Evolutionary conservation across 768 basidiomycete genomes (phyloP).

Genomic region (Leccinellum rugosiceps): DNA sequence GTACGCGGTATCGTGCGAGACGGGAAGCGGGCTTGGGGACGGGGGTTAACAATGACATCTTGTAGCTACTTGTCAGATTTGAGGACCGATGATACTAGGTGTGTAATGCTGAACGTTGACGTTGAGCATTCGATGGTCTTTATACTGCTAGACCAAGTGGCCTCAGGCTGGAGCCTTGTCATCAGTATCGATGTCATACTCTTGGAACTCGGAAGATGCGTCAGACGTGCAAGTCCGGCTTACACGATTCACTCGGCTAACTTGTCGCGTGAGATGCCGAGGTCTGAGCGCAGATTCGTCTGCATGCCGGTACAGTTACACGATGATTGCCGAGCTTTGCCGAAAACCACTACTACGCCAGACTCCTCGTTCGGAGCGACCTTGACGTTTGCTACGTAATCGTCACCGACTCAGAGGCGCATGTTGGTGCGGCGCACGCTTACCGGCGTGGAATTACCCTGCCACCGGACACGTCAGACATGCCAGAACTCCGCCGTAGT

Average conservation of each 20-base stretch:
- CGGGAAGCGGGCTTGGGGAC: slow-evolving; percentile 29
- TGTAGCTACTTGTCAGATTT: not conserved
- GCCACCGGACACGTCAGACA: too few relatives aligned
- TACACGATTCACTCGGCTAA: not conserved
- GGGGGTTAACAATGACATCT: slow-evolving; percentile 3
- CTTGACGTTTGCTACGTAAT: too few relatives aligned
- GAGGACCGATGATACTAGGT: not conserved
- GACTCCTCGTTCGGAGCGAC: too few relatives aligned
- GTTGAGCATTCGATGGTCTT: too few relatives aligned
- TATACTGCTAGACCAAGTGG: not conserved
- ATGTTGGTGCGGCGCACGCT: too few relatives aligned
- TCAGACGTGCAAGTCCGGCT: not conserved
- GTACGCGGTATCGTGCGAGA: slow-evolving; percentile 38
- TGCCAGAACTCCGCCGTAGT: too few relatives aligned
- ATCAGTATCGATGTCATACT: not conserved
- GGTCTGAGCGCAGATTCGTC: too few relatives aligned
- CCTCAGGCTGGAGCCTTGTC: not conserved
- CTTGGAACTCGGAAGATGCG: not conserved
- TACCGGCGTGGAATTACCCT: too few relatives aligned
- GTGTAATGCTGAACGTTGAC: not conserved
- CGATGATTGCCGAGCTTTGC: too few relatives aligned
- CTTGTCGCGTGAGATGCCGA: not conserved
- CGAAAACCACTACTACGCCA: too few relatives aligned
- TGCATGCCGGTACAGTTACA: too few relatives aligned
- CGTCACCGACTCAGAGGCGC: too few relatives aligned